A percentile compares a stretch with the other conserved stretches of the same genome.
phyloP scores from a whole-genome alignment of 768 basidiomycete species.

The Chiua virens region DNA sequence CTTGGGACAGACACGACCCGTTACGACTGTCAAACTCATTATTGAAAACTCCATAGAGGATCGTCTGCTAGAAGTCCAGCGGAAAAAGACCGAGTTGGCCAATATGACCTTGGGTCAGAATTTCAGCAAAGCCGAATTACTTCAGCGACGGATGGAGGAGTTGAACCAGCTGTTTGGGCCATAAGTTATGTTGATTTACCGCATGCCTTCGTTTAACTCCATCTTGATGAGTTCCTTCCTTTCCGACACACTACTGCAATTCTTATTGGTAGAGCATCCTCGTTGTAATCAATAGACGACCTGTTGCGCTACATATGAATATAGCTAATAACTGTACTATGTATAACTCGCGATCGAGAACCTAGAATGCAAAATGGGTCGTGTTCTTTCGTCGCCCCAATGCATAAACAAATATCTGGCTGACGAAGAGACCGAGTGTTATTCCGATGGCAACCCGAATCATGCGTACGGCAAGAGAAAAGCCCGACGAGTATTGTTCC shows the following conservation, averaged over 20 bases:
- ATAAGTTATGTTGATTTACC: constrained; percentile 28
- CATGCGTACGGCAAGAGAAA: constrained; percentile 80
- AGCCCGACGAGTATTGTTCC: constrained; percentile 68
- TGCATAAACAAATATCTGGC: constrained; percentile 74
- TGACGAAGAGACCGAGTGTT: constrained; percentile 80
- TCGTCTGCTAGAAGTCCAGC: constrained; percentile 88
- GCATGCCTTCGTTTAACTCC: constrained; percentile 12
- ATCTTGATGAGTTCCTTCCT: constrained; percentile 21
- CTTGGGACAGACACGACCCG: constrained; percentile 89
- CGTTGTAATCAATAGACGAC: constrained; percentile 33
- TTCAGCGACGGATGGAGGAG: constrained; percentile 87
- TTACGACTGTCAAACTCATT: constrained; percentile 89
- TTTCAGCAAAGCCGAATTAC: constrained; percentile 84
- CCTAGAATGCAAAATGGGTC: constrained; percentile 73
- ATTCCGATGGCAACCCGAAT: constrained; percentile 83
- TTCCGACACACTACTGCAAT: constrained; percentile 28
- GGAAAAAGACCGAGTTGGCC: constrained; percentile 91
- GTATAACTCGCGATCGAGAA: neutral
- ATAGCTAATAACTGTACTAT: neutral
- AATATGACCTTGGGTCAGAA: constrained; percentile 90
- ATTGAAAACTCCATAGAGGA: constrained; percentile 95
- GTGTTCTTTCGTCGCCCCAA: constrained; percentile 72
- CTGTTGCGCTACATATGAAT: neutral
- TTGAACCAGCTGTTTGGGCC: constrained; percentile 71
- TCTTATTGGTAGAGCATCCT: constrained; percentile 28